A percentile compares a stretch with the other conserved stretches of the same genome.
These are phyloP conservation scores for Naganishia vishniacii DNA, from an alignment of 768 basidiomycete genomes.

Conservation along the genomic window DNA sequence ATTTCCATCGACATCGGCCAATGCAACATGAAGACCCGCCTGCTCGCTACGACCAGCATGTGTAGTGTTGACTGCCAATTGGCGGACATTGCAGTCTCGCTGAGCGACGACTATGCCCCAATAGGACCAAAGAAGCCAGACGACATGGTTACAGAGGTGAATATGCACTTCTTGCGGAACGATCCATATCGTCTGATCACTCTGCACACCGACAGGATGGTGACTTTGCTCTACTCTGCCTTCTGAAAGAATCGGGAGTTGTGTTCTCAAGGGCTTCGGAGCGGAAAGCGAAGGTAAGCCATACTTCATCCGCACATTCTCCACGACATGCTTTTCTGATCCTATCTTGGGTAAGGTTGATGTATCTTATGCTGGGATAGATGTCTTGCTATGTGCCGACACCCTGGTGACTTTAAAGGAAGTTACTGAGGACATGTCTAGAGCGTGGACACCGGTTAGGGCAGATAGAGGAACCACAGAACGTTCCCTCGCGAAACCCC, in stretches of 20 bases:
- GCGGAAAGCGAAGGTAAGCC: neutral
- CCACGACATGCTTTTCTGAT: too few relatives aligned
- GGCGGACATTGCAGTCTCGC: constrained; percentile 5
- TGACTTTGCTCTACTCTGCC: constrained; percentile 8
- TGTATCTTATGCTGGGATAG: neutral
- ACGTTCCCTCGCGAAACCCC: too few relatives aligned
- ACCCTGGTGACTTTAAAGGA: constrained; percentile 11
- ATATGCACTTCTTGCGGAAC: neutral
- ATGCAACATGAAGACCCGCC: neutral
- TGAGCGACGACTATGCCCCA: constrained; percentile 1
- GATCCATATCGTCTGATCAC: neutral
- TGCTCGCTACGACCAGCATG: neutral
- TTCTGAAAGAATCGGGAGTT: neutral
- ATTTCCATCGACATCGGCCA: constrained; percentile 22
- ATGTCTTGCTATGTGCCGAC: constrained; percentile 1
- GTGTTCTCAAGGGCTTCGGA: neutral
- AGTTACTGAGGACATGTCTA: neutral
- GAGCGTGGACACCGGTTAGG: neutral
- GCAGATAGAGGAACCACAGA: too few relatives aligned
- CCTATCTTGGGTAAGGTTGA: too few relatives aligned
- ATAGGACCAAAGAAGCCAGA: neutral
- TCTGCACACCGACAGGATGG: neutral
- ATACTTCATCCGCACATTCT: too few relatives aligned
- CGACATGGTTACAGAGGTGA: neutral
- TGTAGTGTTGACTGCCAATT: neutral